Percentiles rank a stretch among this genome's conserved stretches.
phyloP scores from a whole-genome alignment of 2,329 filamentous ascomycete genomes.

The Exserohilum turcica region DNA sequence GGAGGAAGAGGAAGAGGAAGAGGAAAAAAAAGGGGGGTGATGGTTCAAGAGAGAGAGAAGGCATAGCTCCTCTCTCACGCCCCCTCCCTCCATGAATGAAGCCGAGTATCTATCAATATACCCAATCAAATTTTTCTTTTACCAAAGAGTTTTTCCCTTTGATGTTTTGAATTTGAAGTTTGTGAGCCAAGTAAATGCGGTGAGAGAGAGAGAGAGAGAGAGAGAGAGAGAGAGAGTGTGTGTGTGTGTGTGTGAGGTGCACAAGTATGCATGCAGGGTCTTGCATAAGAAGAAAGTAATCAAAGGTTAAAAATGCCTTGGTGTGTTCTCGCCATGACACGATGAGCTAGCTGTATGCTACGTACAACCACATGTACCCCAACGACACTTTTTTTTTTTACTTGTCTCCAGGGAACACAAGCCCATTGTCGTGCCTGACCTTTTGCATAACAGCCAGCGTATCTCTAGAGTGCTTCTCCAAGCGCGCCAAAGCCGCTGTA shows the following conservation, averaged over 20 bases:
- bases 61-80: no score
- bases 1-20: neutral
- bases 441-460: constrained; percentile 52
- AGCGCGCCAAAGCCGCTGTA: constrained; percentile 40
- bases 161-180: neutral
- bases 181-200: neutral
- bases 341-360: no score
- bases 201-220: neutral
- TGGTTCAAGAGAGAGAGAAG: neutral
- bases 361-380: neutral
- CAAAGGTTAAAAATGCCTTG: no score
- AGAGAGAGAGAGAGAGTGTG: neutral
- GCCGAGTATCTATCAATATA: no score
- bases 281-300: no score
- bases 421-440: constrained; percentile 52
- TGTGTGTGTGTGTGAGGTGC: no score
- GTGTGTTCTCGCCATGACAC: no score
- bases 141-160: neutral
- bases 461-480: constrained; percentile 50
- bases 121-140: neutral
- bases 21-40: neutral
- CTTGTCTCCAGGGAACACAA: constrained; percentile 46
- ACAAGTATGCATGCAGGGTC: no score
- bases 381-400: constrained; percentile 3
- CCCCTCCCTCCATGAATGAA: no score